These are phyloP conservation scores for Cardiospermum halicacabum DNA, from an alignment of 345 rosid genomes.

Conservation along the genomic window DNA sequence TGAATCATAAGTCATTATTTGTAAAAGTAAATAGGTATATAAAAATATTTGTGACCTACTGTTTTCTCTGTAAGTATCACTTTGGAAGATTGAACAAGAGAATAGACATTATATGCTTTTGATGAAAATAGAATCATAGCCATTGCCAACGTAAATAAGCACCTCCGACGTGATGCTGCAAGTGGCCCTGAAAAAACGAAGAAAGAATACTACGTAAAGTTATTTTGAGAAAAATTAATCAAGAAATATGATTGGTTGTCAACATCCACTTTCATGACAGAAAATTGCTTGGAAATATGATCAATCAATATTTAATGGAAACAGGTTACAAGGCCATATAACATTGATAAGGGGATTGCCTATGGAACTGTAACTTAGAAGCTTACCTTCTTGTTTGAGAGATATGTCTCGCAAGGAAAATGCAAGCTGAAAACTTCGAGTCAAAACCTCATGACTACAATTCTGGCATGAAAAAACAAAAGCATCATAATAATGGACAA, in stretches of 20 bases:
- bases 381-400: constrained; percentile 69
- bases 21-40: too few relatives aligned
- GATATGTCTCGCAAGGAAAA: constrained; percentile 81
- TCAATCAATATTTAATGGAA: neutral
- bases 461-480: constrained; percentile 48
- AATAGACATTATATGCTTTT: constrained; percentile 53
- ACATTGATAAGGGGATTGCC: neutral
- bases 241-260: neutral
- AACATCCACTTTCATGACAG: neutral
- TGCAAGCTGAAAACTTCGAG: constrained; percentile 88
- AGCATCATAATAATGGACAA: constrained; percentile 10
- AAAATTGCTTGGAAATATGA: neutral
- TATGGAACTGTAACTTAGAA: constrained; percentile 9
- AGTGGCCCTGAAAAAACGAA: constrained; percentile 61
- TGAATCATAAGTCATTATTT: too few relatives aligned
- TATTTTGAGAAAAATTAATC: neutral
- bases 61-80: constrained; percentile 47
- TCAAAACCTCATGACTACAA: constrained; percentile 67
- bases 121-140: constrained; percentile 90
- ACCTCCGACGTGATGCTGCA: constrained; percentile 76
- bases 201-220: neutral
- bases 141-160: constrained; percentile 76
- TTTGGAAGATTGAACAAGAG: constrained; percentile 54
- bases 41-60: constrained; percentile 31
- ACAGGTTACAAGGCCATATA: neutral